A percentile compares a stretch with the other conserved stretches of the same genome.
Evolutionary conservation across 257 asterid genomes (phyloP).

Genomic region (Cinchona pubescens): DNA sequence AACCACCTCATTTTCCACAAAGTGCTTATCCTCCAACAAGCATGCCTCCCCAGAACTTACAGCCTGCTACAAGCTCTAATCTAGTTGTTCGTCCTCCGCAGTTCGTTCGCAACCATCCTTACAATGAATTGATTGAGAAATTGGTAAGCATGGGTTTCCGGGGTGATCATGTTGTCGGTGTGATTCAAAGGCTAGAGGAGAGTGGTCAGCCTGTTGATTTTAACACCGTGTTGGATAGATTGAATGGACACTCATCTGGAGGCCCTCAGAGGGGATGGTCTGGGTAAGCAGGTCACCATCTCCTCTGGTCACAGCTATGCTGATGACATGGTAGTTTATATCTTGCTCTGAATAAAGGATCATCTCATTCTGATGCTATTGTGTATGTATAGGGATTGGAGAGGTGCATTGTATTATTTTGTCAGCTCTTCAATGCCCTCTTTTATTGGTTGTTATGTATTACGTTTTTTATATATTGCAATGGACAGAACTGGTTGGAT

Average conservation of each 20-base stretch:
- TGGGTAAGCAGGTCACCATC: slow-evolving; percentile 20
- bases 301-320: neutral
- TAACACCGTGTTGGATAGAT: slow-evolving; percentile 66
- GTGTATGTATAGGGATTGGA: slow-evolving; percentile 17
- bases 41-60: slow-evolving; percentile 50
- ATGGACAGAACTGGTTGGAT: neutral
- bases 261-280: slow-evolving; percentile 91
- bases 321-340: neutral
- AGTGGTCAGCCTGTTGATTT: slow-evolving; percentile 86
- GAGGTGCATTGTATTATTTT: slow-evolving; percentile 27
- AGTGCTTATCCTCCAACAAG: slow-evolving; percentile 60
- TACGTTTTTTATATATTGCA: neutral
- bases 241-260: slow-evolving; percentile 75
- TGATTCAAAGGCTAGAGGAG: slow-evolving; percentile 85
- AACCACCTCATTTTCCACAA: slow-evolving; percentile 68
- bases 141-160: slow-evolving; percentile 83
- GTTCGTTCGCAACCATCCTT: slow-evolving; percentile 56
- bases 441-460: neutral
- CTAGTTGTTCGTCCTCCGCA: slow-evolving; percentile 49
- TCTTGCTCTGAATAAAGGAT: slow-evolving; percentile 19
- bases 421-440: slow-evolving; percentile 27
- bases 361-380: neutral
- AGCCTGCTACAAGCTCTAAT: slow-evolving; percentile 45
- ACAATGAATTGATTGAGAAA: slow-evolving; percentile 81
- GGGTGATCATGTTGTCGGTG: slow-evolving; percentile 62